Conservation (phyloP, 2,329 filamentous ascomycete genomes). For the Talaromyces sp. region DNA sequence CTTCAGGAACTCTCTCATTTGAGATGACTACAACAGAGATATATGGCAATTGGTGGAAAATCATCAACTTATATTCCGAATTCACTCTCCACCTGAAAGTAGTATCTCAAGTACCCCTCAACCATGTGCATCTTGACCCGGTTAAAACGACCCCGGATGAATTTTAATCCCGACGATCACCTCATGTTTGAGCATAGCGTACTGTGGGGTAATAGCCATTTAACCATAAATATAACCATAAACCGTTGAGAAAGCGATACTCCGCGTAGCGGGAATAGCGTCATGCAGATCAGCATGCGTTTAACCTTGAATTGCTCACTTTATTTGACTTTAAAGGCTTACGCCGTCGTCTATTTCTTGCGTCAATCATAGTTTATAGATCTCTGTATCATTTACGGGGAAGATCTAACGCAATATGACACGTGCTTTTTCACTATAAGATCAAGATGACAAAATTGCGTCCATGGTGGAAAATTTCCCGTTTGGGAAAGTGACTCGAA, state of each 20-base stretch:
- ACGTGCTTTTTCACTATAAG: not conserved
- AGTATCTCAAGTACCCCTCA: not conserved
- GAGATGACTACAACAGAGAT: not conserved
- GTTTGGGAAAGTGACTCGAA: not conserved
- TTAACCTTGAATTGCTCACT: not conserved
- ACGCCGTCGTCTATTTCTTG: not conserved
- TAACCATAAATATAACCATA: not conserved
- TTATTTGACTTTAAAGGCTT: not conserved
- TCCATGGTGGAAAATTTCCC: conserved; percentile 7
- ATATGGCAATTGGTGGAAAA: not conserved
- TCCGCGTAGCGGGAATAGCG: not conserved
- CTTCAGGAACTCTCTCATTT: not conserved
- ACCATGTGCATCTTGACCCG: not conserved
- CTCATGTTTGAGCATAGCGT: not conserved
- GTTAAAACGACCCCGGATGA: not conserved
- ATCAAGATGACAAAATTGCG: not conserved
- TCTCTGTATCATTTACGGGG: not conserved
- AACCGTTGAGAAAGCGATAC: not conserved
- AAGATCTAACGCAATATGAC: not conserved
- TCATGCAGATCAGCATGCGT: not conserved
- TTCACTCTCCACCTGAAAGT: not conserved
- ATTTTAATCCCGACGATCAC: not conserved
- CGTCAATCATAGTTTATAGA: not conserved
- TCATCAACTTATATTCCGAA: not conserved
- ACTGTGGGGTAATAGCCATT: not conserved